A percentile compares a stretch with the other conserved stretches of the same genome.
Conservation (phyloP, 768 basidiomycete genomes). For the Calocera viscosa region DNA sequence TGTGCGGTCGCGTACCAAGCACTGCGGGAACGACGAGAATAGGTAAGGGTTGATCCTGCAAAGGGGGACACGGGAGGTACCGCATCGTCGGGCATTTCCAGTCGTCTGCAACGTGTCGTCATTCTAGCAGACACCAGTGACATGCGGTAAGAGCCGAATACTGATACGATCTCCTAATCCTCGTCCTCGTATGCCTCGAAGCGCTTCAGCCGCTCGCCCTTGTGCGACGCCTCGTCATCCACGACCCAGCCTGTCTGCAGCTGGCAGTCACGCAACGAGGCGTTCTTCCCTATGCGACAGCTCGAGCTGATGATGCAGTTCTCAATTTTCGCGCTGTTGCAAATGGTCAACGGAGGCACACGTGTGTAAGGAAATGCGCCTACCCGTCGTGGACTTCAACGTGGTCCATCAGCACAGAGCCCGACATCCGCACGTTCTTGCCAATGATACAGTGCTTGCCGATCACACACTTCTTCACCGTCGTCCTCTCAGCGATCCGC, state of each 20-base stretch:
- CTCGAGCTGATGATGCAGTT: constrained; percentile 10
- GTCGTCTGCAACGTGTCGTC: neutral
- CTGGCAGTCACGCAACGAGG: constrained; percentile 6
- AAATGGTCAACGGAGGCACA: neutral
- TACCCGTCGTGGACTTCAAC: constrained; percentile 81
- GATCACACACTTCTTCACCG: constrained; percentile 66
- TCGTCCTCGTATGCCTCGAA: constrained; percentile 4
- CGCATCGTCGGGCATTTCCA: too few species aligned
- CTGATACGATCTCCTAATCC: neutral
- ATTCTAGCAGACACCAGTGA: neutral
- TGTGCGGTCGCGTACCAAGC: too few species aligned
- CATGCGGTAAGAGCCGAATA: neutral
- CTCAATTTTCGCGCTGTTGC: constrained; percentile 14
- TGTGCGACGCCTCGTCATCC: constrained; percentile 8
- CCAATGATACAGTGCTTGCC: constrained; percentile 78
- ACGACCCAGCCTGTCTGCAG: constrained; percentile 2
- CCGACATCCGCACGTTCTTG: constrained; percentile 67
- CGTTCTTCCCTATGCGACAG: constrained; percentile 6
- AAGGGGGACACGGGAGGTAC: too few species aligned
- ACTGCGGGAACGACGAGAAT: too few species aligned
- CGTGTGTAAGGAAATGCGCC: constrained; percentile 18
- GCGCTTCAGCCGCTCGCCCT: neutral
- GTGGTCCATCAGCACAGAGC: constrained; percentile 78
- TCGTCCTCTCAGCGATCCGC: constrained; percentile 63
- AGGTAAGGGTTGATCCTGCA: too few species aligned